Percentiles rank a stretch among this genome's conserved stretches.
Conservation (phyloP, 495 filamentous ascomycete species). For the Tuber calosporum region DNA sequence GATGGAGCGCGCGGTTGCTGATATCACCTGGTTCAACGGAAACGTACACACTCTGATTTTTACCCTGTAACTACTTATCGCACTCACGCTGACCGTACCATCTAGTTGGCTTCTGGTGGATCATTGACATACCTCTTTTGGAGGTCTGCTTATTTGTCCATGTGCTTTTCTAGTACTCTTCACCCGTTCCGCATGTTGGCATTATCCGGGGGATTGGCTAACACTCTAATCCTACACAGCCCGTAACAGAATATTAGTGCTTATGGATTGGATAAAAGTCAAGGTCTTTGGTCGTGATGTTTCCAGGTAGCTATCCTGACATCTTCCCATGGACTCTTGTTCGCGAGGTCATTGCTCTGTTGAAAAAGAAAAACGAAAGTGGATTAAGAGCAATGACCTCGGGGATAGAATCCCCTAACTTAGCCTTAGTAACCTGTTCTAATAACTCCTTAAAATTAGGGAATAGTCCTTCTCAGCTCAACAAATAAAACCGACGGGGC, state of each 20-base stretch:
- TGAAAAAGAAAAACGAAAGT: not conserved
- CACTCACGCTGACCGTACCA: conserved; percentile 43
- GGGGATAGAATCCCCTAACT: not conserved
- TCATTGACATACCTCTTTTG: conserved; percentile 68
- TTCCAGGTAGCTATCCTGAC: conserved; percentile 66
- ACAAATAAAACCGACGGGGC: not conserved
- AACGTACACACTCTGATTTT: conserved; percentile 60
- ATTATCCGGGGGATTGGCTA: not conserved
- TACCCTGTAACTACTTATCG: conserved; percentile 67
- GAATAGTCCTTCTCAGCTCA: not conserved
- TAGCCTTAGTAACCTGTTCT: not conserved
- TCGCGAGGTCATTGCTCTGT: not conserved
- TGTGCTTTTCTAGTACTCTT: conserved; percentile 88
- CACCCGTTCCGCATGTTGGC: not conserved
- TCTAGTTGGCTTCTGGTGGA: conserved; percentile 33
- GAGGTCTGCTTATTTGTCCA: conserved; percentile 94
- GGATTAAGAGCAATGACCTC: not conserved
- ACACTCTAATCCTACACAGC: conserved; percentile 41
- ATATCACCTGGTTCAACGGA: conserved; percentile 95
- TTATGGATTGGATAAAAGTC: conserved; percentile 92
- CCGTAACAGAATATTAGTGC: conserved; percentile 81
- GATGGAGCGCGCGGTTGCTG: conserved; percentile 92
- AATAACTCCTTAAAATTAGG: not conserved
- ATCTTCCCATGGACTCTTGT: not conserved
- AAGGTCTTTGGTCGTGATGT: conserved; percentile 93